Evolutionary conservation across 148 eudicot species (phyloP), one percentile per base, ranked within the genome.

Genomic region (Amaranthus cruentus): DNA sequence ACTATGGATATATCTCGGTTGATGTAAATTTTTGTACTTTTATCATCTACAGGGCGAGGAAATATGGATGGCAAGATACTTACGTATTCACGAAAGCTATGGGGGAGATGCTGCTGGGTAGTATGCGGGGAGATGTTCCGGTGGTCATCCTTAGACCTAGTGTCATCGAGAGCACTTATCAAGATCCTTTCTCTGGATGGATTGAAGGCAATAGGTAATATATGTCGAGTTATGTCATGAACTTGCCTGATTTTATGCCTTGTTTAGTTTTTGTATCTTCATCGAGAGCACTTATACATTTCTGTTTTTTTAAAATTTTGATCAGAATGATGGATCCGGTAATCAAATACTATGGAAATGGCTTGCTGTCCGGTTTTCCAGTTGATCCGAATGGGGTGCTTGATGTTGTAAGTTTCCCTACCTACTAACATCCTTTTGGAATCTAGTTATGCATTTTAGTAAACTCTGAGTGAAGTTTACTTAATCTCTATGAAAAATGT

Each of bases 291-390:
- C 55, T 7, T 73, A 52, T 51, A 42, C 7, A n/a, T 53, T 0
- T 55, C 3, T n/a, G 13, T 54, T 67, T 9, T 28, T 3, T 65
- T 14, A 44, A 13, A 18, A 43, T 7, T 50, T 14, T 69, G 57
- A 64, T 44, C 87, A 95, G 98, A 85, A 95, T 95, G 98, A 91
- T 95, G 96, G 98, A 95, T 83, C 98, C 98, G 11, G 88, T 95
- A 46, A 80, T 95, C 49, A 80, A 90, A 59, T 84, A 86, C 83
- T 95, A 95, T 62, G 98, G 98, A 47, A 95, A 90, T 81, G 98
- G 98, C 64, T 88, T 85, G 75, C 89, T 95, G 52, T 83, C 91
- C n/a, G 98, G 97, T 70, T 95, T 95, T 68, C 93, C 86, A 3
- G 93, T 84, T 21, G 93, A 95, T 71, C 92, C 98, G 11, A 85